Percentiles rank a stretch among this genome's conserved stretches.
phyloP scores from a whole-genome alignment of 306 rosid species.

The Lotus japonicus region DNA sequence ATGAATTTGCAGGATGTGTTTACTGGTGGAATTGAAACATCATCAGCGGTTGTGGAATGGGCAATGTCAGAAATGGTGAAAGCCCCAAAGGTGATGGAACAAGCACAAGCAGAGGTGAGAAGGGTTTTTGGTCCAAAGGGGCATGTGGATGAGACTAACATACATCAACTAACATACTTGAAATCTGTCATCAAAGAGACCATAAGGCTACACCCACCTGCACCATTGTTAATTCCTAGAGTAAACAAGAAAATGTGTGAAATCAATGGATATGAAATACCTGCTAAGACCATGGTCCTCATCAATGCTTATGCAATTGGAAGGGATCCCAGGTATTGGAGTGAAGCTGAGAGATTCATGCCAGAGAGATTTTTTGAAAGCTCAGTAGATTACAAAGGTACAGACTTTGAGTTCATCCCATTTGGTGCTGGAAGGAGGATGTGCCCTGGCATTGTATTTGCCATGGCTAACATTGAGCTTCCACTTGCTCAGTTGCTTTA shows the following conservation, averaged over 20 bases:
- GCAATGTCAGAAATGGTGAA: not conserved
- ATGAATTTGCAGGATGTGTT: not conserved
- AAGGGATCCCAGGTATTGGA: conserved; percentile 14
- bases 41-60: not conserved
- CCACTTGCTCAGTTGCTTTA: conserved; percentile 4
- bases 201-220: conserved; percentile 10
- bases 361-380: conserved; percentile 11
- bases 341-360: not conserved
- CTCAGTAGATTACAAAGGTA: not conserved
- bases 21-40: not conserved
- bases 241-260: not conserved
- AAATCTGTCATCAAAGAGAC: not conserved
- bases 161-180: not conserved
- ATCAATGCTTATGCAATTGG: conserved; percentile 14
- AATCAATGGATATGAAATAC: conserved; percentile 1
- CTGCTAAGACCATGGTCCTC: not conserved
- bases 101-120: conserved; percentile 19
- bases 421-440: conserved; percentile 24
- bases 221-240: conserved; percentile 11
- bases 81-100: not conserved
- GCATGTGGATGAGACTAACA: not conserved
- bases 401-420: conserved; percentile 2
- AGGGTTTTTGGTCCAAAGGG: not conserved
- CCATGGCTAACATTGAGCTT: not conserved
- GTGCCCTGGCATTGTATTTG: not conserved